Evolutionary conservation across 73 alveolate species (phyloP).

Genomic region (Paramecium primaurelia): DNA sequence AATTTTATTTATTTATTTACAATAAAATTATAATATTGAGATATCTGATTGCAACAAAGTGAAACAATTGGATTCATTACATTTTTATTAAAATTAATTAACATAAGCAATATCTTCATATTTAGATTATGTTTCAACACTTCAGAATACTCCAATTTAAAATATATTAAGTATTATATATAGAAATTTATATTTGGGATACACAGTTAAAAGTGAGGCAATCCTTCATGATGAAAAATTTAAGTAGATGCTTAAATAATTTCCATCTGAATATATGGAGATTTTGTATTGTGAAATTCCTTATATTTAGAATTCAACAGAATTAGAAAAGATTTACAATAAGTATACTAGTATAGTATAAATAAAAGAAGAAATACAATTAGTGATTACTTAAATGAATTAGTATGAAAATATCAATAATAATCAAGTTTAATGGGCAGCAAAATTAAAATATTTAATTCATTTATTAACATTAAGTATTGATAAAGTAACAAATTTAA

Average conservation of each 20-base stretch:
- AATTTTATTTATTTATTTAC: background rate
- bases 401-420: background rate
- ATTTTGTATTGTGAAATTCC: background rate
- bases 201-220: background rate
- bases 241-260: background rate
- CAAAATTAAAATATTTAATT: background rate
- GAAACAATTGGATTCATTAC: background rate
- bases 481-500: background rate
- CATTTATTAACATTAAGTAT: background rate
- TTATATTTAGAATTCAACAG: background rate
- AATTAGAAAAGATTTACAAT: background rate
- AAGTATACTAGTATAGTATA: background rate
- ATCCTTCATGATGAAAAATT: background rate
- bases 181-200: conserved; percentile 1
- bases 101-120: background rate
- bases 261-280: background rate
- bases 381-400: background rate
- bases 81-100: background rate
- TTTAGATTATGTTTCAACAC: background rate
- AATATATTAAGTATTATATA: background rate
- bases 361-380: background rate
- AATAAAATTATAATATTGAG: background rate
- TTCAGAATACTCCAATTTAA: conserved; percentile 1
- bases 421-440: background rate
- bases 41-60: background rate